Evolutionary conservation across 2,329 filamentous ascomycete genomes (phyloP).

Genomic region (Camillea tinctor): DNA sequence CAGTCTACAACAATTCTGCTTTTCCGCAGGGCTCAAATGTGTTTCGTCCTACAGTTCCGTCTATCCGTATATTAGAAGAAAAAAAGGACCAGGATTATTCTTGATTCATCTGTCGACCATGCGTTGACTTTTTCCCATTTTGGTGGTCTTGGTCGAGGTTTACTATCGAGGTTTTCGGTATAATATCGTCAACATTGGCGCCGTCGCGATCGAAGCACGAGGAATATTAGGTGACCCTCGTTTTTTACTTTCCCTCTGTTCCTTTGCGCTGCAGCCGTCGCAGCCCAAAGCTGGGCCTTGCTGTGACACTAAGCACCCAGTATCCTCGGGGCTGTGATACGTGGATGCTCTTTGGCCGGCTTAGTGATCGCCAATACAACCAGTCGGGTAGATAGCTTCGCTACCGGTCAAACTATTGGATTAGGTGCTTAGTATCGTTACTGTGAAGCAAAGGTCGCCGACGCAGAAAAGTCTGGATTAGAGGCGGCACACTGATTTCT

Average conservation of each 20-base stretch:
- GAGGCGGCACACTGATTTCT: constrained; percentile 9
- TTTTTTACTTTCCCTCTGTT: constrained; percentile 8
- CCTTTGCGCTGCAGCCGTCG: constrained; percentile 10
- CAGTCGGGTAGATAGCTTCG: constrained; percentile 19
- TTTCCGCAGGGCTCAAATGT: neutral
- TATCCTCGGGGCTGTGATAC: constrained; percentile 27
- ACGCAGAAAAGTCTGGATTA: constrained; percentile 14
- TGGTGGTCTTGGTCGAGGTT: constrained; percentile 11
- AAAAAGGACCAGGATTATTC: constrained; percentile 7
- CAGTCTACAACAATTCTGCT: neutral
- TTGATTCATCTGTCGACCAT: constrained; percentile 18
- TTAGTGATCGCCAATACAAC: constrained; percentile 17
- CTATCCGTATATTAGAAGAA: neutral
- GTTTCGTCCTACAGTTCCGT: constrained; percentile 1
- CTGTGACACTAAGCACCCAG: constrained; percentile 17
- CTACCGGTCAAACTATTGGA: constrained; percentile 12
- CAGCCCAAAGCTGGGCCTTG: constrained; percentile 1
- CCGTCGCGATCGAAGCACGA: constrained; percentile 10
- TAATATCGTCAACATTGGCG: constrained; percentile 11
- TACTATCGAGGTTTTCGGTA: constrained; percentile 10
- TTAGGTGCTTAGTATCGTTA: constrained; percentile 10
- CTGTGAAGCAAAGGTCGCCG: constrained; percentile 12
- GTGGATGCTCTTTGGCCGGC: constrained; percentile 21
- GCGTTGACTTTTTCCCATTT: constrained; percentile 16
- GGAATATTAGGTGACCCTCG: constrained; percentile 1